Evolutionary conservation across 2,329 filamentous ascomycete species (phyloP).

Genomic region (Cercospora citrullina): DNA sequence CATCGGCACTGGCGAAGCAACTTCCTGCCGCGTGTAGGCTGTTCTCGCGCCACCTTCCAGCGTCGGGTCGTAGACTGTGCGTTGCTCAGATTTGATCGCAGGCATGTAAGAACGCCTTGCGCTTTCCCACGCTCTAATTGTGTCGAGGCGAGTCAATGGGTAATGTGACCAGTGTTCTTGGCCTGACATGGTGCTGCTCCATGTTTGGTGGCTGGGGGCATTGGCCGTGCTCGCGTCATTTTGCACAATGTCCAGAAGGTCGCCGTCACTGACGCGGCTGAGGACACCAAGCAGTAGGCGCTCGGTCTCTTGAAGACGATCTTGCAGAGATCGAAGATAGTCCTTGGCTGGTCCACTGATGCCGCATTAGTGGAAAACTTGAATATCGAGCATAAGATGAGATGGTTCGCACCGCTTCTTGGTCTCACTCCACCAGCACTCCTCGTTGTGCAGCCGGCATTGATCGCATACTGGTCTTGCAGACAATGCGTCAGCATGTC

Average conservation of each 20-base stretch:
- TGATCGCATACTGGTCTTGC: constrained; percentile 28
- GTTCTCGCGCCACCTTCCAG: background rate
- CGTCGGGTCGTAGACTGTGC: constrained; percentile 2
- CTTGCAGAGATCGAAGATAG: constrained; percentile 28
- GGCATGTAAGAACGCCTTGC: constrained; percentile 11
- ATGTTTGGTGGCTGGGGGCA: constrained; percentile 27
- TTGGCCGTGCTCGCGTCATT: constrained; percentile 5
- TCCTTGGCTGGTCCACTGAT: constrained; percentile 29
- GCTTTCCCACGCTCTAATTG: constrained; percentile 26
- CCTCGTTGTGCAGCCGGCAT: constrained; percentile 28
- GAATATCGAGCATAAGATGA: background rate
- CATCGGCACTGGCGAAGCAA: background rate
- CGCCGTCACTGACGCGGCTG: constrained; percentile 18
- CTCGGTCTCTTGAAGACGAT: constrained; percentile 29
- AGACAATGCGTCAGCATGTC: background rate
- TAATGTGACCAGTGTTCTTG: constrained; percentile 26
- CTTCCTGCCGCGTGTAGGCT: background rate
- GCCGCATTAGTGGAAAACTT: background rate
- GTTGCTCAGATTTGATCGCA: constrained; percentile 7
- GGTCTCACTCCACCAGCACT: constrained; percentile 31
- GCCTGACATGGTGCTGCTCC: constrained; percentile 25
- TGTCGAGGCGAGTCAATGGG: constrained; percentile 21
- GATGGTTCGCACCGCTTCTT: constrained; percentile 23
- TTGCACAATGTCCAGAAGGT: constrained; percentile 18
- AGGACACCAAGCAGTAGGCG: constrained; percentile 22